Conservation (phyloP, 768 basidiomycete species). For the Lanmaoa pseudosensibilis region DNA sequence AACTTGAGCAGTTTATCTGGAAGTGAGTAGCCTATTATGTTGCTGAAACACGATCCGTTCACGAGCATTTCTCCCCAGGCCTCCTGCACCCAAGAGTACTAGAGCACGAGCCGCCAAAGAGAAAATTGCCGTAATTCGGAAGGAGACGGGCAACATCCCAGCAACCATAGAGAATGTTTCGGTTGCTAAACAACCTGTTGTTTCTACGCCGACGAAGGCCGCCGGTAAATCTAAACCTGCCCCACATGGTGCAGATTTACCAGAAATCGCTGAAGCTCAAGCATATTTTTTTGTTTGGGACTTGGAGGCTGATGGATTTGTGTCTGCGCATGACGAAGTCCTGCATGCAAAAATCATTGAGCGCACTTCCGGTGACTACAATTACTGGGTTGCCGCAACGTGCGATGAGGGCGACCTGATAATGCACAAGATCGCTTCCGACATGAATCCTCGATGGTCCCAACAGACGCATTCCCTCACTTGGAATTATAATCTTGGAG, state of each 20-base stretch:
- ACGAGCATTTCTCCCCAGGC: conserved; percentile 13
- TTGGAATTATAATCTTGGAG: conserved; percentile 76
- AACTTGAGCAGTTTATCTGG: conserved; percentile 80
- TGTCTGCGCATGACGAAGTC: conserved; percentile 45
- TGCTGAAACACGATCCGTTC: neutral
- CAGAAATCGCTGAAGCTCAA: conserved; percentile 39
- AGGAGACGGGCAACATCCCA: conserved; percentile 5
- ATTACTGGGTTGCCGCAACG: conserved; percentile 60
- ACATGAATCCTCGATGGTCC: conserved; percentile 75
- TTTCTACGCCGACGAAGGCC: conserved; percentile 17
- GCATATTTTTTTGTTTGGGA: conserved; percentile 69
- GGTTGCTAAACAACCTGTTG: conserved; percentile 5
- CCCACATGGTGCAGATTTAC: conserved; percentile 17
- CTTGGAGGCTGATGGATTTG: conserved; percentile 46
- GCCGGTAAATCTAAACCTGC: conserved; percentile 19
- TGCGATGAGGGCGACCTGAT: conserved; percentile 50
- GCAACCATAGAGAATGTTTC: conserved; percentile 2
- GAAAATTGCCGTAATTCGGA: conserved; percentile 11
- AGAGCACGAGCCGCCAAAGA: conserved; percentile 19
- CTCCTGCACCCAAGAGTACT: conserved; percentile 21
- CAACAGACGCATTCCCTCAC: conserved; percentile 70
- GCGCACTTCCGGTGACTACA: conserved; percentile 44
- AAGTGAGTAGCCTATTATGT: conserved; percentile 51
- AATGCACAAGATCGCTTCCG: conserved; percentile 59
- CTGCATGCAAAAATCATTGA: conserved; percentile 55